These are phyloP conservation scores for Pouteria campechiana DNA, from an alignment of 179 eudicot genomes.

Conservation along the genomic window DNA sequence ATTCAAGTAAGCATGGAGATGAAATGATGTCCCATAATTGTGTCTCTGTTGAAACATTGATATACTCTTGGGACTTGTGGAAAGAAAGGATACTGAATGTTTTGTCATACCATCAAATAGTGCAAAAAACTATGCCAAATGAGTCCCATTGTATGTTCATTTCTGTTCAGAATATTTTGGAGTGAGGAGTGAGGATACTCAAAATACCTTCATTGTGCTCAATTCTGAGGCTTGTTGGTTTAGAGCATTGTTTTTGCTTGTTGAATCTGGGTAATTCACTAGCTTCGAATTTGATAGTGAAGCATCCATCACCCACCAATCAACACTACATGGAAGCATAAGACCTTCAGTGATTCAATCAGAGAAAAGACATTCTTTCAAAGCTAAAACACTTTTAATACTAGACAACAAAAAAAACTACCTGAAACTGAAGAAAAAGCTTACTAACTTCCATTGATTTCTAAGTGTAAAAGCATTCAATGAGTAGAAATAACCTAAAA, in stretches of 20 bases:
- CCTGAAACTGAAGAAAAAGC: slow-evolving; percentile 7
- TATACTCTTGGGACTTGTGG: slow-evolving; percentile 38
- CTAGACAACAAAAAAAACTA: background rate
- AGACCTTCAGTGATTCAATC: background rate
- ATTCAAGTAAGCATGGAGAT: slow-evolving; percentile 7
- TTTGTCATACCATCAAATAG: slow-evolving; percentile 14
- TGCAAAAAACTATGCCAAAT: slow-evolving; percentile 5
- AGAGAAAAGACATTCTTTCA: background rate
- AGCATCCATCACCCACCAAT: no score
- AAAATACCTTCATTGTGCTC: slow-evolving; percentile 15
- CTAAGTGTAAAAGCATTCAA: slow-evolving; percentile 80
- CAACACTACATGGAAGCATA: no score
- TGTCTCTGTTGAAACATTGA: slow-evolving; percentile 27
- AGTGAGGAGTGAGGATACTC: slow-evolving; percentile 16
- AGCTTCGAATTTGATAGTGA: no score
- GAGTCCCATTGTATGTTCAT: slow-evolving; percentile 8
- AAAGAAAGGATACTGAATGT: slow-evolving; percentile 18
- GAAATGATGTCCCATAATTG: slow-evolving; percentile 15
- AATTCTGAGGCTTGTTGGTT: slow-evolving; percentile 53
- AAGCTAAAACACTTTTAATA: no score
- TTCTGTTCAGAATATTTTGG: slow-evolving; percentile 48
- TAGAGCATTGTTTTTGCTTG: no score
- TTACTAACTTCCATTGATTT: slow-evolving; percentile 80
- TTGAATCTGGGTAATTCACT: no score
- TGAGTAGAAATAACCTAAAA: slow-evolving; percentile 82